Evolutionary conservation across 2,329 filamentous ascomycete genomes (phyloP), one percentile per base, ranked within the genome.

Genomic region (Phialocephala subalpina): DNA sequence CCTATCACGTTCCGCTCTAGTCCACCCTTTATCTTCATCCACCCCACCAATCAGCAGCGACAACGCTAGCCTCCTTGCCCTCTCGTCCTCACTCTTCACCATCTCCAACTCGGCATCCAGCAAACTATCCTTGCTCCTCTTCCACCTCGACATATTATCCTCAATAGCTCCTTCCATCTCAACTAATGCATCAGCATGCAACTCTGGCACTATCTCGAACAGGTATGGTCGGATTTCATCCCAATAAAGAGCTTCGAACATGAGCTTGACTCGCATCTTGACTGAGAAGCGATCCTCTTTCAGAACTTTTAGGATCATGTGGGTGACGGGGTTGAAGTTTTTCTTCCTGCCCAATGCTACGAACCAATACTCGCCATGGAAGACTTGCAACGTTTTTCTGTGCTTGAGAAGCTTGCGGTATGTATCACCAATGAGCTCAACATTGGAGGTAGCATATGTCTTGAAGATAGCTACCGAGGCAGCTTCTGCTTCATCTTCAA

Each of bases 161-260:
- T 61, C 52, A 16, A 65, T 60, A 35, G 29, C 36, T 3, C 36
- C 9, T 7, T 57, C 56, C 27, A 53, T 49, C 8, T 20, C 29
- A 12, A 57, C 25, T 6, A 68, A n/a, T 1, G 67, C 67, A 58
- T 68, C 67, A 11, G 67, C 58, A 45, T 66, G 64, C 6, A 68
- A 14, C 29, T 62, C 36, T 14, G 64, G 64, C 14, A 64, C 20
- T 25, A 68, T 62, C 1, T 64, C 64, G 1, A 59, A 29, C 27
- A 68, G 12, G 14, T 64, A 64, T 1, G 52, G 36, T 25, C 22
- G 57, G 3, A 62, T 55, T 18, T 64, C 63, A 1, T 35, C 38
- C 61, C 61, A 66, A 8, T 62, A 62, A 7, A 66, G 49, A 4
- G 49, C 52, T 11, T 16, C 38, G 29, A 64, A 66, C 58, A 68